Evolutionary conservation across 2,329 filamentous ascomycete genomes (phyloP), one percentile per base, ranked within the genome.

Genomic region (Exophiala calicioides): DNA sequence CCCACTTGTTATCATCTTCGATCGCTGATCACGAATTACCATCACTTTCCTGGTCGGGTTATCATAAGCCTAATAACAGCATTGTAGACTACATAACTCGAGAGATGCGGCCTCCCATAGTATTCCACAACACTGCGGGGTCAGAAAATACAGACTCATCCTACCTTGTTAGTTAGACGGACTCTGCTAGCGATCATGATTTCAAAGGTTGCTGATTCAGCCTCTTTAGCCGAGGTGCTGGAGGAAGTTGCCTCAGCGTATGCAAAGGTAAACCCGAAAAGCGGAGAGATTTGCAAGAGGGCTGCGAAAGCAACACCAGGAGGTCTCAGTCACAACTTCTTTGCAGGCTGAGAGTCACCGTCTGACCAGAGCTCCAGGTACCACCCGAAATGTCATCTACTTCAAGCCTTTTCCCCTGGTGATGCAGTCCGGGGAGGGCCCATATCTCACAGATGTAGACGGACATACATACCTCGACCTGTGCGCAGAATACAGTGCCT

Each of bases 381-480:
- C 35, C 23, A 40, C 37, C 10, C 37, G 37, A 15, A 40, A 29
- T 29, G 23, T 30, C 3, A 20, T 40, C 26, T 23, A 40, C 13
- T 19, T 30, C 15, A 29, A 16, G 15, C 37, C 37, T 18, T 40
- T 40, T 16, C 37, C 37, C n/a, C 13, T 40, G 6, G 26, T 30
- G 20, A 20, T 15, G 23, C 16, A n/a, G 7, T 5, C 20, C 7
- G 31, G 31, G 5, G 20, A 44, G 6, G 15, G 21, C 10, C 20
- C 33, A 5, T 45, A 20, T 13, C 15, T 45, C 8, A 19, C 16
- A 3, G 42, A 45, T 18, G 19, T 38, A 5, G 42, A 31, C 24
- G 24, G 24, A 19, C 37, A 40, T 23, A 30, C 29, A 13, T 40
- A 40, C 12, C 37, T 40, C 9, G 37, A 40, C 26, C 26, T 40